Conservation (phyloP, 2,329 filamentous ascomycete genomes). For the Magnaporthiopsis rhizophila region DNA sequence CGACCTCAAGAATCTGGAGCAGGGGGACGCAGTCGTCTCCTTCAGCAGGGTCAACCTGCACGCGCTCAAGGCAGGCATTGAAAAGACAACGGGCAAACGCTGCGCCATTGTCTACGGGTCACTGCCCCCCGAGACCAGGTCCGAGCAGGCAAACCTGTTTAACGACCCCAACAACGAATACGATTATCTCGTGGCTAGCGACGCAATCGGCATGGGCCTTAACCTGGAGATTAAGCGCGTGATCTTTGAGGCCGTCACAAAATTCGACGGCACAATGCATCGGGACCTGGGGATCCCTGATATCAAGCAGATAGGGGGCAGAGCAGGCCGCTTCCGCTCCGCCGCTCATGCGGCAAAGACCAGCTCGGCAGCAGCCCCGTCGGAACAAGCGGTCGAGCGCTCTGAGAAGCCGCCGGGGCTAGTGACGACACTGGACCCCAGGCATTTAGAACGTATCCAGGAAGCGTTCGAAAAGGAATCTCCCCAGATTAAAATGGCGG, state of each 20-base stretch:
- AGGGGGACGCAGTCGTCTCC: constrained; percentile 83
- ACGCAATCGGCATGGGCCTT: constrained; percentile 91
- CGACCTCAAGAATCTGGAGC: constrained; percentile 60
- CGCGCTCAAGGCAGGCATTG: constrained; percentile 68
- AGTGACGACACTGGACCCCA: constrained; percentile 69
- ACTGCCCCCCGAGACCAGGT: constrained; percentile 84
- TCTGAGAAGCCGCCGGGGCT: constrained; percentile 42
- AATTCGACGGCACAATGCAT: constrained; percentile 55
- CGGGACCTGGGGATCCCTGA: constrained; percentile 62
- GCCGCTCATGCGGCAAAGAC: constrained; percentile 46
- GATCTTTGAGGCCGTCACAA: constrained; percentile 72
- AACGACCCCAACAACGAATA: constrained; percentile 95
- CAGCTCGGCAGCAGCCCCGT: neutral
- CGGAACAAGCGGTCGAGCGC: neutral
- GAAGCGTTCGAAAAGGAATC: constrained; percentile 56
- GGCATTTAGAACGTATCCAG: constrained; percentile 57
- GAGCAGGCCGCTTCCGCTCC: constrained; percentile 78
- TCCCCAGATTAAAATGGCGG: constrained; percentile 60
- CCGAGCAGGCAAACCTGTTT: constrained; percentile 85
- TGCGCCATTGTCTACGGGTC: constrained; percentile 92
- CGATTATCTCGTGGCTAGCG: constrained; percentile 73
- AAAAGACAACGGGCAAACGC: constrained; percentile 64
- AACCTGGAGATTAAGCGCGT: constrained; percentile 89
- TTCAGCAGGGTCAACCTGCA: constrained; percentile 83
- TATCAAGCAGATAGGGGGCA: constrained; percentile 89